Conservation (phyloP, 352 stramenopile genomes). For the Albugo laibachii region DNA sequence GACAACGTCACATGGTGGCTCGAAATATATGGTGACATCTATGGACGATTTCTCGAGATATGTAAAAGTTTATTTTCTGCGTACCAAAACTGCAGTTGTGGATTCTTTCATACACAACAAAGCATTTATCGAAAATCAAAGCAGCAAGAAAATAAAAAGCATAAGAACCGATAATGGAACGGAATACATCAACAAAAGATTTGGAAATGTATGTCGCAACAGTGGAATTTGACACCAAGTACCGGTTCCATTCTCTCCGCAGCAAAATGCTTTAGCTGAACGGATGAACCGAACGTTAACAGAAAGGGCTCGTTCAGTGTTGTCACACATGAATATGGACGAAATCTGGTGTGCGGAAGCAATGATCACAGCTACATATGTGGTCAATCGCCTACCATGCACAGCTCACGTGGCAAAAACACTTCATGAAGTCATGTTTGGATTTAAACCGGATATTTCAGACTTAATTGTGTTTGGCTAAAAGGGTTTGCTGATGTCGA, state of each 20-base stretch:
- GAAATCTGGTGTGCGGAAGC: constrained; percentile 14
- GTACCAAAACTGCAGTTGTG: constrained; percentile 7
- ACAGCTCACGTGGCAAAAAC: too few relatives aligned
- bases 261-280: too few relatives aligned
- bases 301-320: too few relatives aligned
- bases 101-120: constrained; percentile 4
- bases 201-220: constrained; percentile 1
- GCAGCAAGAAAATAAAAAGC: constrained; percentile 7
- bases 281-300: too few relatives aligned
- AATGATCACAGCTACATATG: constrained; percentile 12
- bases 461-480: constrained; percentile 14
- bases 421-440: too few relatives aligned
- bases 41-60: constrained; percentile 9
- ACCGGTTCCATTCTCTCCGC: constrained; percentile 10
- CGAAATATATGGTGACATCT: constrained; percentile 5
- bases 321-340: too few relatives aligned
- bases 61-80: constrained; percentile 8
- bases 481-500: too few relatives aligned
- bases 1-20: background rate
- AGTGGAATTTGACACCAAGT: constrained; percentile 11
- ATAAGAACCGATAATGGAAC: constrained; percentile 14
- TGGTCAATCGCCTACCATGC: too few relatives aligned
- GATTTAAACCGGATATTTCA: too few relatives aligned
- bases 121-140: too few relatives aligned
- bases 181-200: constrained; percentile 11